These are phyloP conservation scores for Sindora glabra DNA, from an alignment of 306 rosid species.

Conservation along the genomic window DNA sequence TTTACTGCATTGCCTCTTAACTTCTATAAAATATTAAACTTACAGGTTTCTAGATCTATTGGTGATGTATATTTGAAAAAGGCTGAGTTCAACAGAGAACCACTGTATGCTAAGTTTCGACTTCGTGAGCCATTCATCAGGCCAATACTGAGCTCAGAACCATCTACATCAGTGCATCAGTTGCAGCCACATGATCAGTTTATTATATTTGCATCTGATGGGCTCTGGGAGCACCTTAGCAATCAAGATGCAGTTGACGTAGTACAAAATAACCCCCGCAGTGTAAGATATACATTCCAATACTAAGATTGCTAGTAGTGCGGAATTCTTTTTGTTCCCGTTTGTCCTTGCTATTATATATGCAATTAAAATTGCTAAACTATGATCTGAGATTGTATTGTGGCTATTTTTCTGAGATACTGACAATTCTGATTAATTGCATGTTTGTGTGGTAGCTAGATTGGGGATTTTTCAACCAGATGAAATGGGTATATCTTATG, in stretches of 20 bases:
- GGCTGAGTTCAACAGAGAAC: constrained; percentile 85
- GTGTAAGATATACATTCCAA: constrained; percentile 36
- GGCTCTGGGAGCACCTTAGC: constrained; percentile 92
- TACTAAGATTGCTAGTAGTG: not conserved
- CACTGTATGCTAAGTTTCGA: constrained; percentile 71
- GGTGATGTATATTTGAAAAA: constrained; percentile 88
- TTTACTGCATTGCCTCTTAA: not conserved
- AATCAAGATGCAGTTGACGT: constrained; percentile 94
- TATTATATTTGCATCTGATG: constrained; percentile 87
- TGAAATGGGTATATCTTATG: not conserved
- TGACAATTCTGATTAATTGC: not conserved
- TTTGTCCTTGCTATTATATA: not conserved
- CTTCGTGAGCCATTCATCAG: constrained; percentile 56
- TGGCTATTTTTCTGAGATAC: not conserved
- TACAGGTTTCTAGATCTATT: constrained; percentile 79
- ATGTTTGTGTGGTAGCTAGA: not conserved
- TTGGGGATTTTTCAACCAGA: too few relatives aligned
- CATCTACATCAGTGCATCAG: constrained; percentile 50
- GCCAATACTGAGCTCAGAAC: constrained; percentile 81
- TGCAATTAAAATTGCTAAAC: not conserved
- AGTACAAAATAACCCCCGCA: constrained; percentile 65
- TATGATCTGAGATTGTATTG: not conserved
- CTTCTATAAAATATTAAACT: constrained; percentile 1
- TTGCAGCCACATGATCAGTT: constrained; percentile 77
- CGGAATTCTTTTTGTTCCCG: not conserved